A percentile compares a stretch with the other conserved stretches of the same genome.
Evolutionary conservation across 2,329 filamentous ascomycete species (phyloP).

Genomic region (Aspergillus melleus): DNA sequence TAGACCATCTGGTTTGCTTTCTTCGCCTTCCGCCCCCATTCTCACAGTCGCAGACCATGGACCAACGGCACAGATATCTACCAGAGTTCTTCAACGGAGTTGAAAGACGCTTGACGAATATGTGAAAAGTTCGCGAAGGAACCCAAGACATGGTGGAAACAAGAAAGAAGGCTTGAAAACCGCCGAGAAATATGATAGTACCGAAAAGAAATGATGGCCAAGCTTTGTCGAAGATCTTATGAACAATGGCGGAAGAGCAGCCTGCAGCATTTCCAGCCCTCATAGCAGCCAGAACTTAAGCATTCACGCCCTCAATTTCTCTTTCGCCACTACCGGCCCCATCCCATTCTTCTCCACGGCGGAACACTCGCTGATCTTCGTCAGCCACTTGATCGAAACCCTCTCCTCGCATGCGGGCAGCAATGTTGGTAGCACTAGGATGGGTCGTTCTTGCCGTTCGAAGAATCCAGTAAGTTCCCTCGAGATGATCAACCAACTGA

Average conservation of each 20-base stretch:
- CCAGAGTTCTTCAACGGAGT: background rate
- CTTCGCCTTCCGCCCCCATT: background rate
- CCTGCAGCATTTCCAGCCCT: background rate
- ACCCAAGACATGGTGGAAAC: background rate
- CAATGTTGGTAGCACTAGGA: conserved; percentile 22
- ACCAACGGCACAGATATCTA: background rate
- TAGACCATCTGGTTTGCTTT: background rate
- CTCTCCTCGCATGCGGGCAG: conserved; percentile 26
- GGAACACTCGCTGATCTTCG: conserved; percentile 27
- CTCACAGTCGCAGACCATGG: background rate
- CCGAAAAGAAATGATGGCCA: background rate
- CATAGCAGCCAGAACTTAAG: background rate
- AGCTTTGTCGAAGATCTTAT: background rate
- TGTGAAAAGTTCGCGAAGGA: background rate
- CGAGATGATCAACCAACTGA: conserved; percentile 22
- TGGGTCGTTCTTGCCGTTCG: conserved; percentile 33
- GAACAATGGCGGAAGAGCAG: background rate
- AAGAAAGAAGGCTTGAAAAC: background rate
- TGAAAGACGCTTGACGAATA: background rate
- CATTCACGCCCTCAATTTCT: conserved; percentile 31
- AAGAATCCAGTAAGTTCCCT: conserved; percentile 33
- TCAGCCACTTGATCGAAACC: conserved; percentile 29
- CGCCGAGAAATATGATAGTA: background rate
- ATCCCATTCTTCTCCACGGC: conserved; percentile 38
- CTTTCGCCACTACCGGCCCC: conserved; percentile 30